phyloP scores from a whole-genome alignment of 2,329 filamentous ascomycete species.

The Cercospora sp. region DNA sequence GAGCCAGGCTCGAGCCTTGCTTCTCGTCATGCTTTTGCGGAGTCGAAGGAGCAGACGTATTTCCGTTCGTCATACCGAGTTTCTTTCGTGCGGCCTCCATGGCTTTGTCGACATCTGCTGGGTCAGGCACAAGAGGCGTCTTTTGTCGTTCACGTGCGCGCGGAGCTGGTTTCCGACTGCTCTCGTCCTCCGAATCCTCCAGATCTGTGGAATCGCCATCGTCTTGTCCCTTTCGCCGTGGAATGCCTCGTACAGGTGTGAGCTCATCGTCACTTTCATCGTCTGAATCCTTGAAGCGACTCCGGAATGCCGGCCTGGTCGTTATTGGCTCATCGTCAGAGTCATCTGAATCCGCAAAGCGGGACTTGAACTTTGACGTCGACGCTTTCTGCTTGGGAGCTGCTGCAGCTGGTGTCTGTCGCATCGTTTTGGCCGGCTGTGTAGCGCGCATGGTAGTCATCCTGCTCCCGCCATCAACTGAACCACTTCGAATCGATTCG shows the following conservation, averaged over 20 bases:
- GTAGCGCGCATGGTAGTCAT: conserved; percentile 27
- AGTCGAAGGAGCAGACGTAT: conserved; percentile 13
- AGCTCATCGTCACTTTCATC: conserved; percentile 54
- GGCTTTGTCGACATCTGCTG: conserved; percentile 42
- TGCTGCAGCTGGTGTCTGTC: conserved; percentile 14
- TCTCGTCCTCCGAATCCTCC: conserved; percentile 47
- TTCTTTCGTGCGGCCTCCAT: conserved; percentile 39
- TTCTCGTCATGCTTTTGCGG: conserved; percentile 24
- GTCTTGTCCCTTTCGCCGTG: conserved; percentile 54
- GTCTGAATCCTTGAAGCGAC: conserved; percentile 52
- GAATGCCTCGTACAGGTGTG: conserved; percentile 61
- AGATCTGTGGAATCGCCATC: conserved; percentile 60
- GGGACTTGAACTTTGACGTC: conserved; percentile 48
- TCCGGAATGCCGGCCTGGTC: conserved; percentile 40
- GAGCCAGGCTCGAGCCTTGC: conserved; percentile 38
- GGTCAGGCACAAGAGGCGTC: conserved; percentile 36
- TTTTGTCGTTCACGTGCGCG: conserved; percentile 48
- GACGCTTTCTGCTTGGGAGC: conserved; percentile 9
- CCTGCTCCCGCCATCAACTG: conserved; percentile 27
- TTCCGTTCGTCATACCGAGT: conserved; percentile 32
- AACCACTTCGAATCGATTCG: conserved; percentile 32
- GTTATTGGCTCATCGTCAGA: conserved; percentile 60
- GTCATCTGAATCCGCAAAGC: conserved; percentile 57
- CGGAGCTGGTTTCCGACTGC: conserved; percentile 27
- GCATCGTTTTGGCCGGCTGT: conserved; percentile 13